Evolutionary conservation across 345 rosid species (phyloP), one percentile per base, ranked within the genome.

Genomic region (Isatis tinctoria): DNA sequence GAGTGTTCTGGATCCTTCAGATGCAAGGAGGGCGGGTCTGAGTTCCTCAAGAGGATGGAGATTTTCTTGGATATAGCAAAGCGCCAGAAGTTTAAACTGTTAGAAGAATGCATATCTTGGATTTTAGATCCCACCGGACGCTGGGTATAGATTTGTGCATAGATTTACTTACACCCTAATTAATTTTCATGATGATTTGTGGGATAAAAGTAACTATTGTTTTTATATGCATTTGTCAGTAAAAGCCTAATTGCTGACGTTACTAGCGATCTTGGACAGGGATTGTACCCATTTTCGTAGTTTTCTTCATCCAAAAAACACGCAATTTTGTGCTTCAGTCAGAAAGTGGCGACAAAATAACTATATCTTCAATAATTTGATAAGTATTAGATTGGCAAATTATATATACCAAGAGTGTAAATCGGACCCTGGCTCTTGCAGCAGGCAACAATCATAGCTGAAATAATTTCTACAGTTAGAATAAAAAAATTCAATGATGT

Each of bases 1-100:
- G 80, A 76, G 36, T 93, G 98, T 59, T 89, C 85, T n/a, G 97
- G 98, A 69, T 83, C 94, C 14, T 89, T 79, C 68, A 74, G 81
- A 70, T 90, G 97, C 85, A 88, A 81, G 81, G 98, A 92, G 80
- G 85, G 80, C 8, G 71, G 47, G n/a, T 68, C 93, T 12, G 89
- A 88, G 63, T 93, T 88, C 78, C 82, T 68, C 3, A 75, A 80
- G 56, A 86, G 77, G 74, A 88, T 88, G 98, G 85, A 82, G 80
- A 76, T 90, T 20, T 87, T 93, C 85, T 70, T 87, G 41, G 87
- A 82, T 65, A 84, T 87, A 36, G 91, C 91, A 24, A 80, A 67
- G 22, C 82, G 72, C 4, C 92, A 90, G 80, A 86, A 84, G 81
- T 92, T 84, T 82, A 74, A 16, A 72, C 80, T 87, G 62, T 86